Conservation (phyloP, 768 basidiomycete species). For the Suillus subaureus region DNA sequence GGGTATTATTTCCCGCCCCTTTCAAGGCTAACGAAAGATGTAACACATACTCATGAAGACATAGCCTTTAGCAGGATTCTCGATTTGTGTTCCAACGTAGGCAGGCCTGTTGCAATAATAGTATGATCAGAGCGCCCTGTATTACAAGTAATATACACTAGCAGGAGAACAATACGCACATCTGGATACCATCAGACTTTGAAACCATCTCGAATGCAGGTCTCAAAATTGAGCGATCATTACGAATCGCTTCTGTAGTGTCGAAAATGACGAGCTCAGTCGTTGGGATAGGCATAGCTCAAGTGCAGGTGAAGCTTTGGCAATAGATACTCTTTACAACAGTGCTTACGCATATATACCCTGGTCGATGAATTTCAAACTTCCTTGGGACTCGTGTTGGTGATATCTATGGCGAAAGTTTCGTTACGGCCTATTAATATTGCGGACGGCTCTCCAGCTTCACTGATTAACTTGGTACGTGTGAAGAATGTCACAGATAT, state of each 20-base stretch:
- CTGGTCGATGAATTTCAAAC: not conserved
- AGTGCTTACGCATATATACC: not conserved
- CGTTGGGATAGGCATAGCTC: conserved; percentile 18
- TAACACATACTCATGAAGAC: conserved; percentile 22
- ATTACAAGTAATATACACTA: not conserved
- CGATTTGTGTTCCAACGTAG: conserved; percentile 25
- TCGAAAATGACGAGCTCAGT: conserved; percentile 27
- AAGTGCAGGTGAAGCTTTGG: not conserved
- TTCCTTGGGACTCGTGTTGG: not conserved
- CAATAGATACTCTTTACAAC: not conserved
- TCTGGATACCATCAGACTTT: conserved; percentile 12
- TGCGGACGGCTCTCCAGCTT: too few species aligned
- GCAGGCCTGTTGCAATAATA: conserved; percentile 16
- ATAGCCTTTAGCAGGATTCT: conserved; percentile 17
- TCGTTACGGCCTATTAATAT: too few species aligned
- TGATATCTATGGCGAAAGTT: not conserved
- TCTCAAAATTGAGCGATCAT: conserved; percentile 5
- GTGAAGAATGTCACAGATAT: not conserved
- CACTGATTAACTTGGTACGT: not conserved
- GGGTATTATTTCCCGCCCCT: not conserved
- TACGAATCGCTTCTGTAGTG: conserved; percentile 13
- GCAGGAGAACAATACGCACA: conserved; percentile 16
- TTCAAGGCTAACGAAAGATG: not conserved
- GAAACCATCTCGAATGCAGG: conserved; percentile 16
- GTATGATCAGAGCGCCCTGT: not conserved